Evolutionary conservation across 116 monocot species (phyloP).

Genomic region (Zostera marina): DNA sequence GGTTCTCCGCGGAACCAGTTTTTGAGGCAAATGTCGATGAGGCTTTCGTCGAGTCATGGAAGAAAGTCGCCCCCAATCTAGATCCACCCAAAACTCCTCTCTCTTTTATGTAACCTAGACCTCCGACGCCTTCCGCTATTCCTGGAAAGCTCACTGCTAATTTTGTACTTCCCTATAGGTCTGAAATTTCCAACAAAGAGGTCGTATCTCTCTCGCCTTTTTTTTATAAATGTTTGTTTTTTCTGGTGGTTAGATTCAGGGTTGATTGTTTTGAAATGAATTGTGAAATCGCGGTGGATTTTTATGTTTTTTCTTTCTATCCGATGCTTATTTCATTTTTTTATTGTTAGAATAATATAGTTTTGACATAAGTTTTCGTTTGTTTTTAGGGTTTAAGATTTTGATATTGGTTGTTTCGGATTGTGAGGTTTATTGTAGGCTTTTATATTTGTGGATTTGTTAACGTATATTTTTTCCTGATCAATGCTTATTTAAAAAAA

Average conservation of each 20-base stretch:
- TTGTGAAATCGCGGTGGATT: too few species aligned
- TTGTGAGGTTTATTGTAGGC: too few species aligned
- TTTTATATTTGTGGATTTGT: too few species aligned
- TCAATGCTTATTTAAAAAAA: too few species aligned
- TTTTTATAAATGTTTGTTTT: background rate
- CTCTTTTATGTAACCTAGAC: conserved; percentile 74
- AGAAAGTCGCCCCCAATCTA: conserved; percentile 74
- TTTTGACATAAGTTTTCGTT: too few species aligned
- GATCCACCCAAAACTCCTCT: conserved; percentile 79
- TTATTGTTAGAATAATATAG: too few species aligned
- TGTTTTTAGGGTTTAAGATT: too few species aligned
- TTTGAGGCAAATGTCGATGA: conserved; percentile 21
- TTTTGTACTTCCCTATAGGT: conserved; percentile 86
- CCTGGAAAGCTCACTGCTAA: conserved; percentile 91
- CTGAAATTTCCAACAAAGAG: conserved; percentile 73
- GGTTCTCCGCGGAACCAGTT: conserved; percentile 20
- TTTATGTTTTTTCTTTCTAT: too few species aligned
- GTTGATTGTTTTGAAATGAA: background rate
- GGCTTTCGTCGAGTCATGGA: conserved; percentile 62
- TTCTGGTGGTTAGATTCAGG: background rate
- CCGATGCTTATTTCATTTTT: too few species aligned
- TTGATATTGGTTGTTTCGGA: too few species aligned
- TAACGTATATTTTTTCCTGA: too few species aligned
- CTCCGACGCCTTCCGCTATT: conserved; percentile 51
- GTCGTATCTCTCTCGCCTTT: conserved; percentile 8